phyloP scores from a whole-genome alignment of 169 alveolate genomes.

The Babesia ovis region DNA sequence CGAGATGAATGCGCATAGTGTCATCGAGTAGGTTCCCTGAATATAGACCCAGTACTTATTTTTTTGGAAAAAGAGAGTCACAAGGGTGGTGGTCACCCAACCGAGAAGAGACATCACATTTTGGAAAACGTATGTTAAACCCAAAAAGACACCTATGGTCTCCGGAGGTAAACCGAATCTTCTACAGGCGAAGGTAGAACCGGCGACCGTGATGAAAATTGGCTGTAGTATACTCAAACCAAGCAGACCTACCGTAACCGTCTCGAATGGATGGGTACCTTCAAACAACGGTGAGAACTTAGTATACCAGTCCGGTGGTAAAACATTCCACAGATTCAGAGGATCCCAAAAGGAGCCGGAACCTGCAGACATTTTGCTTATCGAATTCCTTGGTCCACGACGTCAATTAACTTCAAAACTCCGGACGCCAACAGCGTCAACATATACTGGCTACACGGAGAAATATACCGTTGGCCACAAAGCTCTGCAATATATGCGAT shows the following conservation, averaged over 20 bases:
- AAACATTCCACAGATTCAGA: neutral
- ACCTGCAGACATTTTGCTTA: neutral
- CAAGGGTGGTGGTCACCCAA: neutral
- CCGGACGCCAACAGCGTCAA: neutral
- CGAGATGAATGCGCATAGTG: neutral
- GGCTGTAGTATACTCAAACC: slow-evolving; percentile 23
- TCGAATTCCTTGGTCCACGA: neutral
- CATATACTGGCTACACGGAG: neutral
- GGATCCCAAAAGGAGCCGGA: neutral
- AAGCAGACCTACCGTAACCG: neutral
- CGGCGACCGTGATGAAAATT: slow-evolving; percentile 3
- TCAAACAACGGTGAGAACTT: neutral
- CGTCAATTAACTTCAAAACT: neutral
- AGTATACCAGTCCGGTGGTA: neutral
- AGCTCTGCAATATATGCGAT: too few relatives aligned
- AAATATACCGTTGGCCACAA: neutral
- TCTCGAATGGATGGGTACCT: neutral
- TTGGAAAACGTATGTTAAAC: slow-evolving; percentile 16
- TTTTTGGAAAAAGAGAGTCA: neutral
- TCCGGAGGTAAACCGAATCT: slow-evolving; percentile 35
- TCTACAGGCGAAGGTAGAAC: slow-evolving; percentile 10
- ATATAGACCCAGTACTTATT: slow-evolving; percentile 2
- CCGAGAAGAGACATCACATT: slow-evolving; percentile 2
- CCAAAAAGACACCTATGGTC: slow-evolving; percentile 13
- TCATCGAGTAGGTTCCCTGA: slow-evolving; percentile 24